Evolutionary conservation across 805 yeast genomes (phyloP).

Genomic region (Vanderwaltozyma verrucispora): DNA sequence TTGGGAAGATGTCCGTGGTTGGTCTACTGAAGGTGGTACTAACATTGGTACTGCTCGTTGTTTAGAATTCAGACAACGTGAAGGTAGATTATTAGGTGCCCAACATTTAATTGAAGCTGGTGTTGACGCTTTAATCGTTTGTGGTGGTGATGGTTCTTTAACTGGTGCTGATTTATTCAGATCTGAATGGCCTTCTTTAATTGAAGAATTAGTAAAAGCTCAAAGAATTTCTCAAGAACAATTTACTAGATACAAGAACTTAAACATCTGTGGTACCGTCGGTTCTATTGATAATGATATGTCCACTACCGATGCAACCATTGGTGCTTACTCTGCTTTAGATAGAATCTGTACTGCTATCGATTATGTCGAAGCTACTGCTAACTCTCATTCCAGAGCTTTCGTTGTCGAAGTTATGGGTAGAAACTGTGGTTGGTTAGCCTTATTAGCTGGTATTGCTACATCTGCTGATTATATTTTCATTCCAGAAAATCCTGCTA

Average conservation of each 20-base stretch:
- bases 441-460: slow-evolving; percentile 69
- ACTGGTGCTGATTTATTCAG: slow-evolving; percentile 77
- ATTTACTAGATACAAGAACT: slow-evolving; percentile 39
- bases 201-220: slow-evolving; percentile 43
- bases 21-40: slow-evolving; percentile 65
- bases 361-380: slow-evolving; percentile 78
- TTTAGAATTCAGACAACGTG: slow-evolving; percentile 52
- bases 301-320: slow-evolving; percentile 77
- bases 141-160: slow-evolving; percentile 79
- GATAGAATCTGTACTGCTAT: slow-evolving; percentile 62
- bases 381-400: slow-evolving; percentile 73
- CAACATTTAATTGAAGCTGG: slow-evolving; percentile 58
- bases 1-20: slow-evolving; percentile 69
- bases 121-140: slow-evolving; percentile 67
- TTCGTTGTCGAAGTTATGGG: slow-evolving; percentile 86
- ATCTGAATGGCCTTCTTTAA: slow-evolving; percentile 65
- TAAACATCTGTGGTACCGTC: slow-evolving; percentile 65
- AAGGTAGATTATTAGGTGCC: slow-evolving; percentile 55
- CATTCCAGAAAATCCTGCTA: slow-evolving; percentile 72
- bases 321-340: slow-evolving; percentile 71
- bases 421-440: slow-evolving; percentile 84
- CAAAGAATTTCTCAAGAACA: slow-evolving; percentile 39
- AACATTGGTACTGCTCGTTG: slow-evolving; percentile 73
- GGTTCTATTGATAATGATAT: slow-evolving; percentile 82
- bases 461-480: slow-evolving; percentile 74